Evolutionary conservation across 2,329 filamentous ascomycete species (phyloP), one percentile per base, ranked within the genome.

Genomic region (Blumeria hordei): DNA sequence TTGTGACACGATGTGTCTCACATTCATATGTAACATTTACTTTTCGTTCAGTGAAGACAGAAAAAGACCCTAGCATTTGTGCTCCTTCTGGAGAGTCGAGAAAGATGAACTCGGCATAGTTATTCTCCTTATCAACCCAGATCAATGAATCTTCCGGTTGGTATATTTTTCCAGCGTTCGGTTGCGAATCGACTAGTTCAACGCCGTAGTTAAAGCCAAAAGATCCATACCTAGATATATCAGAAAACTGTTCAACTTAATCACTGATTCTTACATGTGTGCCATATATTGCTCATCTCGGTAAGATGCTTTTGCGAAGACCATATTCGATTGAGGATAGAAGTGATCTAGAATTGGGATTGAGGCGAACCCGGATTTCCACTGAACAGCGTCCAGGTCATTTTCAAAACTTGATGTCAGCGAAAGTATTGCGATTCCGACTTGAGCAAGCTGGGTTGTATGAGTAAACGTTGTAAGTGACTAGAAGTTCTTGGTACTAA

Each of bases 331-430:
- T 60, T 66, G 33, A 52, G 60, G 41, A 63, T 67, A 58, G 66
- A 66, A 56, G 69, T 66, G 37, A 56, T 61, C 7, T 63, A 73
- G 61, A 53, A 69, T 62, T 0, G 70, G 62, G 3, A 71, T 61
- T 0, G 65, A 62, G 0, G 71, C 66, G 9, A 63, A 61, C 0
- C 70, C 70, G 0, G 62, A 60, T 1, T 51, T 59, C 1, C 67
- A 62, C 5, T 70, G 57, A 3, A 69, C 63, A 1, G 60, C 52
- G 0, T 60, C 63, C 18, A 66, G 63, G n/a, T 69, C 66, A 1
- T 64, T 59, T 14, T 71, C 69, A 45, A 70, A 67, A 0, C 68
- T 65, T 56, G 71, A 73, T 0, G 68, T 68, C 1, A 73, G 61
- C 18, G 67, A 68, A 0, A 73, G 60, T 35, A 68, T 66, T 0